Conservation (phyloP, 176 grass and related monocot genomes). For the Carex kokanica region DNA sequence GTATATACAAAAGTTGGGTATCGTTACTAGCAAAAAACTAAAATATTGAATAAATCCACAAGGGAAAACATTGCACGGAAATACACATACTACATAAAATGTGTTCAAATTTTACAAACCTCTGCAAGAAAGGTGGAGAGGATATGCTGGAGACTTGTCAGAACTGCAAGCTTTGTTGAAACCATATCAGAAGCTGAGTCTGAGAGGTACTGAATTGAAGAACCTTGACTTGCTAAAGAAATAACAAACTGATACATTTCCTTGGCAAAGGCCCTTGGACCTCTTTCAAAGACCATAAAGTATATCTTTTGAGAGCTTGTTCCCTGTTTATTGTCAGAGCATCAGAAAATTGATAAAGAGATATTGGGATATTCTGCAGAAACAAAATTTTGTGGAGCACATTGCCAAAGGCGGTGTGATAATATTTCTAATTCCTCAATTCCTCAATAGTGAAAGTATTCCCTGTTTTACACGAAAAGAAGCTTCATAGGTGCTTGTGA, state of each 20-base stretch:
- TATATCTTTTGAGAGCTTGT: slow-evolving; percentile 59
- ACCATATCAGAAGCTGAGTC: slow-evolving; percentile 71
- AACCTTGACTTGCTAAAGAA: slow-evolving; percentile 35
- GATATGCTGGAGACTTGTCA: slow-evolving; percentile 57
- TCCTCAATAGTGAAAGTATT: slow-evolving; percentile 31
- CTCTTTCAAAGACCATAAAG: slow-evolving; percentile 94
- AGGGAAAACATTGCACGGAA: not conserved
- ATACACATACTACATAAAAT: not conserved
- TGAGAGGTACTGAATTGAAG: slow-evolving; percentile 50
- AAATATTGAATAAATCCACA: not conserved
- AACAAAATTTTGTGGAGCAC: not conserved
- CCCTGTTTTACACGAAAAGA: slow-evolving; percentile 26
- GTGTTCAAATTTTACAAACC: slow-evolving; percentile 41
- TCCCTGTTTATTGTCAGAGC: slow-evolving; percentile 8
- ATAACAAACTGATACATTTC: slow-evolving; percentile 47
- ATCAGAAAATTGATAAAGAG: not conserved
- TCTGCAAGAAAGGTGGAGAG: slow-evolving; percentile 76
- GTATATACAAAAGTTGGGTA: not conserved
- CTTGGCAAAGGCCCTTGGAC: slow-evolving; percentile 68
- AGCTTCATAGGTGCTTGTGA: not conserved
- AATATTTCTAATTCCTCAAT: not conserved
- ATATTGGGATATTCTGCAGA: not conserved
- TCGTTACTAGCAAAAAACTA: not conserved
- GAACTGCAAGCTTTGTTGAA: slow-evolving; percentile 51
- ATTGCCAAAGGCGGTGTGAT: not conserved